Percentiles rank a stretch among this genome's conserved stretches.
Conservation (phyloP, 2,329 filamentous ascomycete genomes). For the Trichoderma lentiforme region DNA sequence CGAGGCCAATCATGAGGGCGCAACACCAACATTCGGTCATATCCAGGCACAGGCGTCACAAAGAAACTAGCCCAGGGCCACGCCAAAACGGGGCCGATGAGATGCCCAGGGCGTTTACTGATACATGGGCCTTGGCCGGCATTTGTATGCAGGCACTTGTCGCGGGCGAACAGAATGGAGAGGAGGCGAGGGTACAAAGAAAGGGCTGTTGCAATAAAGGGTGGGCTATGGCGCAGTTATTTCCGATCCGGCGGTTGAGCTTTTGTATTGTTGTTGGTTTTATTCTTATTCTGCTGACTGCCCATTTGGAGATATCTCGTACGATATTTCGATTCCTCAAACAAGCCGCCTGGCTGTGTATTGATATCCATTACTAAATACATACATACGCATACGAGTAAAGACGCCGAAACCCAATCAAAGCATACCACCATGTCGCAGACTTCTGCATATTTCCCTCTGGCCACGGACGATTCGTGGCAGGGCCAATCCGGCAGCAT, state of each 20-base stretch:
- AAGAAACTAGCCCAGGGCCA: not conserved
- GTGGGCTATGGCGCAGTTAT: slow-evolving; percentile 1
- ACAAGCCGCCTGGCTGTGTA: not conserved
- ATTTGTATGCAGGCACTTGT: slow-evolving; percentile 15
- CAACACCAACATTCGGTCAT: not conserved
- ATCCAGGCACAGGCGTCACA: slow-evolving; percentile 10
- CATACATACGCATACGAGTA: not conserved
- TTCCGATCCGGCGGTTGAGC: not conserved
- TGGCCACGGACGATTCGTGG: slow-evolving; percentile 31
- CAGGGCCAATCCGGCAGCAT: slow-evolving; percentile 33
- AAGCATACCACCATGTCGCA: slow-evolving; percentile 36
- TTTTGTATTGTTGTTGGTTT: not conserved
- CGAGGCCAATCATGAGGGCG: slow-evolving; percentile 16
- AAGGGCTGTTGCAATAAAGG: not conserved
- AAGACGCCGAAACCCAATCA: not conserved
- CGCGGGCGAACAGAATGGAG: not conserved
- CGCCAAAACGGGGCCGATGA: slow-evolving; percentile 1
- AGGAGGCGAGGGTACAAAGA: not conserved
- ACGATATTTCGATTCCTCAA: slow-evolving; percentile 2
- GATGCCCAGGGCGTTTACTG: slow-evolving; percentile 16
- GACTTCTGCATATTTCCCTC: slow-evolving; percentile 34
- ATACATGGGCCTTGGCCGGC: slow-evolving; percentile 7
- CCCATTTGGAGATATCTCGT: not conserved
- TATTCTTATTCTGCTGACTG: slow-evolving; percentile 5
- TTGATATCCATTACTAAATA: not conserved